Evolutionary conservation across 345 rosid species (phyloP).

Genomic region (Citrus hindsii): DNA sequence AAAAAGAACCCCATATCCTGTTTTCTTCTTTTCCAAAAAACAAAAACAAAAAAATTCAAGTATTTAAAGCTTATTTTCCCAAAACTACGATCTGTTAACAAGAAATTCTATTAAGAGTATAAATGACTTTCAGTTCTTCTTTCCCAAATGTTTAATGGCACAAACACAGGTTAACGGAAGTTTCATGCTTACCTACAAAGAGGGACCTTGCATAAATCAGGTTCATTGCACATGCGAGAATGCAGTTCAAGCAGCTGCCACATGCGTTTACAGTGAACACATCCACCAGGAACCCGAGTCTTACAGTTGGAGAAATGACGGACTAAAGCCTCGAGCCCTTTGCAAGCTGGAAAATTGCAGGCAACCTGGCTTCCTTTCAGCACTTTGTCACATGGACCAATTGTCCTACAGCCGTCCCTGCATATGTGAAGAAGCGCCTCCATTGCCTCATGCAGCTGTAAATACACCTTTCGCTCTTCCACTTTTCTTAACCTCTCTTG

Average conservation of each 20-base stretch:
- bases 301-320: constrained; percentile 80
- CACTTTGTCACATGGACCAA: constrained; percentile 72
- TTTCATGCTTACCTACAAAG: constrained; percentile 64
- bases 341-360: constrained; percentile 79
- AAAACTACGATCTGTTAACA: not conserved
- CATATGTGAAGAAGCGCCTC: constrained; percentile 91
- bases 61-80: not conserved
- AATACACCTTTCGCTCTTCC: constrained; percentile 61
- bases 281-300: constrained; percentile 66
- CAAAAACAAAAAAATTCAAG: not conserved
- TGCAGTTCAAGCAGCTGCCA: constrained; percentile 95
- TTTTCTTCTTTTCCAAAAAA: not conserved
- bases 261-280: constrained; percentile 76
- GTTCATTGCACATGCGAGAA: constrained; percentile 69
- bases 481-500: constrained; percentile 49
- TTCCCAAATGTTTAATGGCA: not conserved
- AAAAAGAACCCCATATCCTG: not conserved
- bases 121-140: not conserved
- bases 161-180: not conserved
- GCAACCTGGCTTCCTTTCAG: constrained; percentile 48
- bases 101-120: not conserved
- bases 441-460: constrained; percentile 74
- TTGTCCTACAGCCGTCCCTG: constrained; percentile 79
- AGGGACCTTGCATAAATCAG: constrained; percentile 79
- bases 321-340: constrained; percentile 69